Conservation (phyloP, 495 filamentous ascomycete genomes). For the Aspergillus cavernicola region DNA sequence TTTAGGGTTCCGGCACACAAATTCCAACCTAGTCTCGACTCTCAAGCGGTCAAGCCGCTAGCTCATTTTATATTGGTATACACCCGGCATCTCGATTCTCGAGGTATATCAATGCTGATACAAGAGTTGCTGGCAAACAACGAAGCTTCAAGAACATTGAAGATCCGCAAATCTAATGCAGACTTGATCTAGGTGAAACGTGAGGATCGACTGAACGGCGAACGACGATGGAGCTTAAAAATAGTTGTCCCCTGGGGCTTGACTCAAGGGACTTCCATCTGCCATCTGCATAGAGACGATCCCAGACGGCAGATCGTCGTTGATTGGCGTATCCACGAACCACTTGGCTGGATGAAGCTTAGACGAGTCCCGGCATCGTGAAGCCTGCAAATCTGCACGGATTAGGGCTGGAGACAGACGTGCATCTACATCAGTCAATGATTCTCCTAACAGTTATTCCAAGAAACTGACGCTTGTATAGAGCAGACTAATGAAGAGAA, state of each 20-base stretch:
- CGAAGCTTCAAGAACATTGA: constrained; percentile 6
- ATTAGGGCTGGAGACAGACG: no score
- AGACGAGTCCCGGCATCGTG: background rate
- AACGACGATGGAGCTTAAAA: background rate
- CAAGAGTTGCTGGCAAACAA: no score
- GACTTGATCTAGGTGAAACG: constrained; percentile 1
- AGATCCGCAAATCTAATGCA: background rate
- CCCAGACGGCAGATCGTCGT: constrained; percentile 45
- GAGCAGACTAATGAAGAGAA: background rate
- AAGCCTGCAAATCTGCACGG: no score
- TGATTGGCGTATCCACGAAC: constrained; percentile 21
- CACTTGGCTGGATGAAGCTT: constrained; percentile 1
- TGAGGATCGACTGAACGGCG: background rate
- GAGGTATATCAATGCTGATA: no score
- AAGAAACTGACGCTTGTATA: no score
- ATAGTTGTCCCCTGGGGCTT: background rate
- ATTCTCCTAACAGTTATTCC: no score
- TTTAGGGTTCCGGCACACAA: constrained; percentile 1
- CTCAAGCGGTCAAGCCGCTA: background rate
- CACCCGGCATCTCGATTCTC: background rate
- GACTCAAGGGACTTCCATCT: constrained; percentile 18
- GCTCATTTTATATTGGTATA: background rate
- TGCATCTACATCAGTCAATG: no score
- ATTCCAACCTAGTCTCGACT: background rate
- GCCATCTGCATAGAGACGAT: constrained; percentile 44